Percentiles rank a stretch among this genome's conserved stretches.
These are phyloP conservation scores for Agrocybe praecox DNA, from an alignment of 768 basidiomycete genomes.

Conservation along the genomic window DNA sequence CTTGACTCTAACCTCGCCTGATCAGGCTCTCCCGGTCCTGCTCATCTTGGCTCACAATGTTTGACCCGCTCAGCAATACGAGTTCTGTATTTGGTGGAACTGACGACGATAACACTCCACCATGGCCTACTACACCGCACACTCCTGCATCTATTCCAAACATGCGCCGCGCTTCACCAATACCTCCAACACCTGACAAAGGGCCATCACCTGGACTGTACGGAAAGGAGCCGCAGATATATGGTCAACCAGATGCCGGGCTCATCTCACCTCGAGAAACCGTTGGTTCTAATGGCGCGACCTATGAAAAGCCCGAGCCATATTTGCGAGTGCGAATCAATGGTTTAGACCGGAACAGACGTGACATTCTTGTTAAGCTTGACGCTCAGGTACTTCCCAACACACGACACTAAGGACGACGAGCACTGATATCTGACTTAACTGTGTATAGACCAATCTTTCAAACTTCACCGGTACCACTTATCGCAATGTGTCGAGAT, in stretches of 20 bases:
- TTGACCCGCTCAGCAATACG: constrained; percentile 71
- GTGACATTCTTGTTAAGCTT: constrained; percentile 91
- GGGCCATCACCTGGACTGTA: constrained; percentile 61
- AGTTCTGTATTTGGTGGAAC: constrained; percentile 54
- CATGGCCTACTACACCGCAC: constrained; percentile 86
- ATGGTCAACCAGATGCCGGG: constrained; percentile 83
- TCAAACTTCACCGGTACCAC: constrained; percentile 87
- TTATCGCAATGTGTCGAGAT: constrained; percentile 93
- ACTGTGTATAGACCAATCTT: constrained; percentile 76
- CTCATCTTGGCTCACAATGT: constrained; percentile 42
- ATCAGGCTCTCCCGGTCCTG: not conserved
- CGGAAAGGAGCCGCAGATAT: constrained; percentile 83
- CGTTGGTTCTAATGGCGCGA: constrained; percentile 66
- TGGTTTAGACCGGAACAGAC: constrained; percentile 90
- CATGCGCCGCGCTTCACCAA: constrained; percentile 63
- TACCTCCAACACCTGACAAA: constrained; percentile 52
- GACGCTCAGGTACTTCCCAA: constrained; percentile 78
- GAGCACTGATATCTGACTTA: not conserved
- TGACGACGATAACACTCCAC: constrained; percentile 47
- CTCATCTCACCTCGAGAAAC: constrained; percentile 76
- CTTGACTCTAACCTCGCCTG: not conserved
- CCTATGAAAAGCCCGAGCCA: constrained; percentile 76
- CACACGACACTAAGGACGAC: constrained; percentile 2
- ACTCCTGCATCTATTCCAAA: constrained; percentile 71
- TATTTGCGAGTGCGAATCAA: constrained; percentile 91